These are phyloP conservation scores for Cryptococcus sp. DNA, from an alignment of 1,284 basidiomycete species.

Conservation along the genomic window DNA sequence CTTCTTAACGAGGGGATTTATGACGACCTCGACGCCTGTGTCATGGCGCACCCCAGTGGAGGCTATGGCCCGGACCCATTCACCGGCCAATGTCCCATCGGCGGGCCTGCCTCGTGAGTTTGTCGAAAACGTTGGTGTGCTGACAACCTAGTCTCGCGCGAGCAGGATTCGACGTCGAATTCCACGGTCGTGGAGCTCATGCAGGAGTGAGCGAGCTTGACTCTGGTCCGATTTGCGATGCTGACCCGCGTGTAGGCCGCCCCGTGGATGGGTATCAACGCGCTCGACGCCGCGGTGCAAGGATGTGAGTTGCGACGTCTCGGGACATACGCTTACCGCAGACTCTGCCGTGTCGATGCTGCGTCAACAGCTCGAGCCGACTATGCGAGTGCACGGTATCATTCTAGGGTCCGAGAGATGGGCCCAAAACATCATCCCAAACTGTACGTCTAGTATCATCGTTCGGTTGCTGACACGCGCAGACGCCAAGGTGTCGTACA, in stretches of 20 bases:
- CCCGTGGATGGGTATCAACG: conserved; percentile 57
- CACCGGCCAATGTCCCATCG: conserved; percentile 22
- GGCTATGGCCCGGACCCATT: conserved; percentile 16
- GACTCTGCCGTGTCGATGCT: conserved; percentile 55
- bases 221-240: neutral
- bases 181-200: conserved; percentile 35
- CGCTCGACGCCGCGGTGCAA: conserved; percentile 56
- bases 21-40: conserved; percentile 55
- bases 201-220: conserved; percentile 25
- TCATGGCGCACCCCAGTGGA: conserved; percentile 33
- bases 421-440: conserved; percentile 34
- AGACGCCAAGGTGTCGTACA: conserved; percentile 39
- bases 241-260: conserved; percentile 12
- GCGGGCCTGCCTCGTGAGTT: conserved; percentile 27
- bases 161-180: conserved; percentile 32
- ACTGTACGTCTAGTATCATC: conserved; percentile 14
- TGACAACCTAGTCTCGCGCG: conserved; percentile 21
- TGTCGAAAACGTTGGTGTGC: neutral
- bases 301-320: conserved; percentile 20
- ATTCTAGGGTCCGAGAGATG: conserved; percentile 50
- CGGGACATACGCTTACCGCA: conserved; percentile 8
- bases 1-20: conserved; percentile 74
- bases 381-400: conserved; percentile 50
- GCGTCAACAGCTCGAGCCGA: conserved; percentile 53
- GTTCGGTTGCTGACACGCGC: conserved; percentile 26